Base-by-base conservation (phyloP, 495 filamentous ascomycete genomes). In the Podospora australis region DNA sequence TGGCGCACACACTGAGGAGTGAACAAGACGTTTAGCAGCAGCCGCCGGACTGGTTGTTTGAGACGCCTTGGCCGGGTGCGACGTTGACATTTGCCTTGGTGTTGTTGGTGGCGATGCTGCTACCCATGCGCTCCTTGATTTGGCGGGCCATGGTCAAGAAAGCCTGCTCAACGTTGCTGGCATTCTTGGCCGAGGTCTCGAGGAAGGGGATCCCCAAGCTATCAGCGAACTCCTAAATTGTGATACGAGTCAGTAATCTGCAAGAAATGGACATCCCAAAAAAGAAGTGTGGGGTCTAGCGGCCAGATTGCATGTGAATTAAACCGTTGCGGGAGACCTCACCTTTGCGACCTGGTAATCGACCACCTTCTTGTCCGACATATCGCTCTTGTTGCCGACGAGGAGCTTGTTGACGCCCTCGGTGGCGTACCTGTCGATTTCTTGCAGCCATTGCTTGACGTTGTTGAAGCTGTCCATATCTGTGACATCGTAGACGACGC, bases 401-500 rank as follows among this genome's bases (percentile, higher is more conserved):
- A 98, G 82, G 42, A 98, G 81, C 75, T 97, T 97, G 79, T 97
- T 98, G 59, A 98, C 92, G 59, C 94, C 94, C 70, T 98, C 92
- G 46, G 92, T 97, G 52, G 92, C 92, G 60, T 98, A 97, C 60
- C 94, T 82, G 72, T 98, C 94, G 56, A 98, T 98, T 74, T 98
- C 94, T 67, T 97, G 94, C 49, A 98, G 84, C 92, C 92, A 98
- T 78, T 97, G 94, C 86, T 97, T 96, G 58, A 98, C 94, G 74
- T 97, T 97, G 81, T 97, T 97, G 88, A 97, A 98, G 35, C 87
- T 94, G 71, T 97, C 94, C 94, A 96, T 97, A 67, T 98, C 94
- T 35, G 92, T 98, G 64, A 98, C 94, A 81, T 98, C 92, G 77
- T 96, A 98, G 64, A 98, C 92, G 45, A 98, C 92, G 71, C 92